These are phyloP conservation scores for Castanea sativa DNA, from an alignment of 306 rosid species.

Conservation along the genomic window DNA sequence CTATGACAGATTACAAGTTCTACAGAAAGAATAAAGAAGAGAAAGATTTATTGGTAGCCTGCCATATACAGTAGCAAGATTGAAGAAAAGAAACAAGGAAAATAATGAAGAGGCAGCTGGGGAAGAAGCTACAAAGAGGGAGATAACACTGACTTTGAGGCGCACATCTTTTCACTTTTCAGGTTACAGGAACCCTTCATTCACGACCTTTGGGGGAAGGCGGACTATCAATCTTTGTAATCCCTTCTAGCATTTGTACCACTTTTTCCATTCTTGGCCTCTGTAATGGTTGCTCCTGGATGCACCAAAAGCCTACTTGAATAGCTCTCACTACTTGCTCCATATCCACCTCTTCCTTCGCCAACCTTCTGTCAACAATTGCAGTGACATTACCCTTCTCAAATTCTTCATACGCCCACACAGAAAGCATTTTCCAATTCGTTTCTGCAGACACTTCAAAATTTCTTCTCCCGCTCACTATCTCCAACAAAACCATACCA, in stretches of 20 bases:
- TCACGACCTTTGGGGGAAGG: constrained; percentile 51
- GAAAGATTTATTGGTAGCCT: no score
- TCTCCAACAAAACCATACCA: constrained; percentile 88
- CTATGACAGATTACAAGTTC: no score
- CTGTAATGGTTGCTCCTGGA: constrained; percentile 75
- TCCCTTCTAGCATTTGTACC: constrained; percentile 87
- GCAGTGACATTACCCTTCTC: constrained; percentile 57
- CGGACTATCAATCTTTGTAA: constrained; percentile 52
- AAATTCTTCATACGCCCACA: constrained; percentile 77
- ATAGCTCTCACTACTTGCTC: constrained; percentile 59
- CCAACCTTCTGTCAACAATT: constrained; percentile 61
- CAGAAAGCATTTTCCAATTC: constrained; percentile 54
- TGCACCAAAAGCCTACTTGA: constrained; percentile 85
- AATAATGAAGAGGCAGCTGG: no score
- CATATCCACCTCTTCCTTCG: constrained; percentile 49
- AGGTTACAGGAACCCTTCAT: neutral
- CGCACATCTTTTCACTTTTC: no score
- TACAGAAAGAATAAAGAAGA: no score
- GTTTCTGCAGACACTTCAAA: constrained; percentile 69
- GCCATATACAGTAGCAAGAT: no score
- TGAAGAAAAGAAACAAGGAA: no score
- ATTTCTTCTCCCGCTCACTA: constrained; percentile 78
- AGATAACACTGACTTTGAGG: no score
- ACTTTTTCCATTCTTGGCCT: constrained; percentile 80
- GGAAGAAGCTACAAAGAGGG: no score